phyloP scores from a whole-genome alignment of 2,329 filamentous ascomycete genomes.

The Samsoniella hepiali region DNA sequence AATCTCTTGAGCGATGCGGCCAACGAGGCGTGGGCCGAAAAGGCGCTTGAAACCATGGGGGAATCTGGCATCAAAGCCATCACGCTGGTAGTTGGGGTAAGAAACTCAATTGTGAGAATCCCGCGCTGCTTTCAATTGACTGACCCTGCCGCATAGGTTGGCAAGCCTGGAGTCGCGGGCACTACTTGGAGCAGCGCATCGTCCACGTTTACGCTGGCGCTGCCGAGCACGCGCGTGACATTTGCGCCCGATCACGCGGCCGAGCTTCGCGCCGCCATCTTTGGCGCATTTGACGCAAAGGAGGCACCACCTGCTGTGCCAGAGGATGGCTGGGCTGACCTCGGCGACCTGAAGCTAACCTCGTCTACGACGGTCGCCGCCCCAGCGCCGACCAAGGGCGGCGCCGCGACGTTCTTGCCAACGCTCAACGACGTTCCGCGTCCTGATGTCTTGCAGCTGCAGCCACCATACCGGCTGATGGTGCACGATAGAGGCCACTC shows the following conservation, averaged over 20 bases:
- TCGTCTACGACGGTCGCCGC: no score
- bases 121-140: not conserved
- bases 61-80: conserved; percentile 26
- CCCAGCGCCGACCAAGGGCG: not conserved
- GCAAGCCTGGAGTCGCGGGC: not conserved
- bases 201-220: not conserved
- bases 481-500: conserved; percentile 31
- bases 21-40: conserved; percentile 42
- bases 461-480: conserved; percentile 47
- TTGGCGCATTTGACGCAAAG: conserved; percentile 33
- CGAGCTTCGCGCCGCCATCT: conserved; percentile 24
- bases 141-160: conserved; percentile 6
- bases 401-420: conserved; percentile 36
- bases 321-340: conserved; percentile 44
- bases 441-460: conserved; percentile 46
- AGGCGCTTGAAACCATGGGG: conserved; percentile 36
- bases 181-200: not conserved
- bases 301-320: conserved; percentile 17
- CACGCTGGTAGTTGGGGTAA: conserved; percentile 37
- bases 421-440: conserved; percentile 39
- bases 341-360: conserved; percentile 30
- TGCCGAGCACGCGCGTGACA: conserved; percentile 4
- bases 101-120: conserved; percentile 1
- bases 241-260: conserved; percentile 9
- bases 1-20: conserved; percentile 41